These are phyloP conservation scores for Prunus padus DNA, from an alignment of 306 rosid genomes.

Conservation along the genomic window DNA sequence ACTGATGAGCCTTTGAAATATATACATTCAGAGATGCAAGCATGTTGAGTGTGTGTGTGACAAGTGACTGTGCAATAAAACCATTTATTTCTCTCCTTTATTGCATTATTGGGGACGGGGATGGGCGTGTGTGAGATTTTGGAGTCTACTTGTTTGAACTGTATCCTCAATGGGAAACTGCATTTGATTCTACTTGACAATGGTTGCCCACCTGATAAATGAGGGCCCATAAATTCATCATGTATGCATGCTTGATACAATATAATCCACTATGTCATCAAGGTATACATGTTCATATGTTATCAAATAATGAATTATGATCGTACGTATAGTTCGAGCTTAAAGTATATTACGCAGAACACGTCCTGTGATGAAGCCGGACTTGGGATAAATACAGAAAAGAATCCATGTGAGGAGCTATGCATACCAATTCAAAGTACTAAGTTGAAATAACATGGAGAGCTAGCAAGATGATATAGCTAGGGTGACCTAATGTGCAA, in stretches of 20 bases:
- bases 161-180: not conserved
- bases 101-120: not conserved
- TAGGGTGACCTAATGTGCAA: not conserved
- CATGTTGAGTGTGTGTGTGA: not conserved
- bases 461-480: not conserved
- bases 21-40: not conserved
- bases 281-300: no score
- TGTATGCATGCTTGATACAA: not conserved
- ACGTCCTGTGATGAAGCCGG: no score
- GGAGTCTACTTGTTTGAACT: constrained; percentile 29
- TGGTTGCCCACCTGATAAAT: constrained; percentile 12
- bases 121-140: constrained; percentile 23
- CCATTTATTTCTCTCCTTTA: constrained; percentile 2
- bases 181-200: constrained; percentile 16
- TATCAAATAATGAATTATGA: not conserved
- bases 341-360: no score
- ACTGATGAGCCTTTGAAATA: constrained; percentile 8
- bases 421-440: not conserved
- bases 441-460: not conserved
- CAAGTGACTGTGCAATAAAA: constrained; percentile 10
- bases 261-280: not conserved
- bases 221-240: constrained; percentile 15
- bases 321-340: no score
- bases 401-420: not conserved
- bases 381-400: no score